Evolutionary conservation across 805 yeast species (phyloP).

Genomic region (Yueomyces sp.): DNA sequence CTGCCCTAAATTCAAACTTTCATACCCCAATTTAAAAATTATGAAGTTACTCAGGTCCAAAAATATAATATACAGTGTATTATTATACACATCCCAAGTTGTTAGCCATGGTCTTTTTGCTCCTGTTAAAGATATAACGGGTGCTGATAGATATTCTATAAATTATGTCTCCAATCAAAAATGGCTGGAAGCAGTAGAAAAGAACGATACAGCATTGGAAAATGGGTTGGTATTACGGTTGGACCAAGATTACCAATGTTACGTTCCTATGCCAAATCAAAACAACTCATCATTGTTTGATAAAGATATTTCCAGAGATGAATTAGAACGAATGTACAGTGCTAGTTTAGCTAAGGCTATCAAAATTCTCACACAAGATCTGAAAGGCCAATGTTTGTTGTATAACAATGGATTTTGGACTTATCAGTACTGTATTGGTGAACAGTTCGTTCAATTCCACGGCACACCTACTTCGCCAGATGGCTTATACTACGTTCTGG

Average conservation of each 20-base stretch:
- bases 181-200: constrained; percentile 8
- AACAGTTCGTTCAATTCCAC: constrained; percentile 37
- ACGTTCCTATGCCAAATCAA: constrained; percentile 6
- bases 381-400: constrained; percentile 14
- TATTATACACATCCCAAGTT: no score
- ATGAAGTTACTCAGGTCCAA: no score
- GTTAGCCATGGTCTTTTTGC: constrained; percentile 1
- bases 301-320: neutral
- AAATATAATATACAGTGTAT: no score
- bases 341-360: constrained; percentile 10
- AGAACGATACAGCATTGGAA: constrained; percentile 4
- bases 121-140: constrained; percentile 12
- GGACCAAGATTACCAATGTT: constrained; percentile 13
- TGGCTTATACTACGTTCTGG: constrained; percentile 5
- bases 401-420: constrained; percentile 38
- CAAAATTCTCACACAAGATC: constrained; percentile 6
- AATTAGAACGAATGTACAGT: constrained; percentile 1
- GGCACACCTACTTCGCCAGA: constrained; percentile 2
- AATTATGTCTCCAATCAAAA: constrained; percentile 7
- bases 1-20: no score
- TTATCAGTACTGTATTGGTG: constrained; percentile 37
- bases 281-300: neutral
- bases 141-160: constrained; percentile 8
- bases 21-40: no score
- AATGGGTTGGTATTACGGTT: constrained; percentile 9